Percentiles rank a stretch among this genome's conserved stretches.
phyloP scores from a whole-genome alignment of 2,329 filamentous ascomycete genomes.

The Hymenoscyphus fructigenus region DNA sequence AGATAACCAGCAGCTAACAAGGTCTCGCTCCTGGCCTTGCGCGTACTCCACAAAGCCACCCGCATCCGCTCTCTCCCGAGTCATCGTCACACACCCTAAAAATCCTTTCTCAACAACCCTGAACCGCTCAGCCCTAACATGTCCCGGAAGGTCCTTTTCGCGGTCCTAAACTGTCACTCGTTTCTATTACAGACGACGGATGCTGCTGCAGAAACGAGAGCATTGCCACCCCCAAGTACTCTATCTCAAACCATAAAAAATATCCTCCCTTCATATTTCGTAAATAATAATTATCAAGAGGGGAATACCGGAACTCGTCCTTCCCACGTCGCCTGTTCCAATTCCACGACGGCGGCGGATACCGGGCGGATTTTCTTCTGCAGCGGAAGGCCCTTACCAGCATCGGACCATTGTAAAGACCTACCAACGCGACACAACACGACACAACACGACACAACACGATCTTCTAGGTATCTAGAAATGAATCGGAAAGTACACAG shows the following conservation, averaged over 20 bases:
- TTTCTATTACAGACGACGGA: background rate
- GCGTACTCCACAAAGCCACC: background rate
- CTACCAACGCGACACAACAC: too few relatives aligned
- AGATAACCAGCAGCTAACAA: background rate
- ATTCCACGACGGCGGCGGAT: too few relatives aligned
- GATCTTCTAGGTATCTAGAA: too few relatives aligned
- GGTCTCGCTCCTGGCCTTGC: background rate
- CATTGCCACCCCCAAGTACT: background rate
- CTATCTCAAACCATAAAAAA: background rate
- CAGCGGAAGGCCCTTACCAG: too few relatives aligned
- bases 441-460: too few relatives aligned
- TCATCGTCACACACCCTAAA: background rate
- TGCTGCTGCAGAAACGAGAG: conserved; percentile 4
- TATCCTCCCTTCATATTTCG: background rate
- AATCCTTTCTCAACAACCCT: background rate
- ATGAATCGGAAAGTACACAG: too few relatives aligned
- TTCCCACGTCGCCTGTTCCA: too few relatives aligned
- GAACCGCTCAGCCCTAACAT: background rate
- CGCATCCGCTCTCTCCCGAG: background rate
- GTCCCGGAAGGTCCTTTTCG: background rate
- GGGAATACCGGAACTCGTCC: too few relatives aligned
- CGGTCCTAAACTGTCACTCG: background rate
- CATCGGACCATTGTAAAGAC: too few relatives aligned
- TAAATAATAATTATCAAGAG: background rate
- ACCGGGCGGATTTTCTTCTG: too few relatives aligned